A percentile compares a stretch with the other conserved stretches of the same genome.
These are phyloP conservation scores for Vachellia pachyceras DNA, from an alignment of 306 rosid genomes.

Conservation along the genomic window DNA sequence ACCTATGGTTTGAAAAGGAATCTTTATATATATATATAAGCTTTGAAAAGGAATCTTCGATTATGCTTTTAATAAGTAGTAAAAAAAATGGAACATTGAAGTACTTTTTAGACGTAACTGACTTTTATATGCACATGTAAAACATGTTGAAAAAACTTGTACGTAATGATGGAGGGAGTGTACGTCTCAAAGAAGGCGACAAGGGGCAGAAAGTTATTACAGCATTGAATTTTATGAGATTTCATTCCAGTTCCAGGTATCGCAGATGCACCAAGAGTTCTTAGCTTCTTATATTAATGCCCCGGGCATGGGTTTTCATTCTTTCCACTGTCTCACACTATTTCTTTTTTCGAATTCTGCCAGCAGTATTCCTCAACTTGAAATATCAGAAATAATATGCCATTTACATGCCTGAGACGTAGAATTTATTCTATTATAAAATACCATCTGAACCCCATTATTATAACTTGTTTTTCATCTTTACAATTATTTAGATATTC, in stretches of 20 bases:
- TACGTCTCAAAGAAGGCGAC: not conserved
- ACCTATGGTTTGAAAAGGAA: too few species aligned
- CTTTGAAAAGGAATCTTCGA: not conserved
- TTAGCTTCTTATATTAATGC: not conserved
- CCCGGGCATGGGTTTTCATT: not conserved
- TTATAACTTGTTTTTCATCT: conserved; percentile 20
- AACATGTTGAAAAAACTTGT: not conserved
- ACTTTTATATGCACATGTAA: too few species aligned
- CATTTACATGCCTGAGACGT: not conserved
- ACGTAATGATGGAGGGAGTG: not conserved
- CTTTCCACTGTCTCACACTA: not conserved
- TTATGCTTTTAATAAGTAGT: too few species aligned
- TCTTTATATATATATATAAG: too few species aligned
- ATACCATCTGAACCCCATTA: conserved; percentile 17
- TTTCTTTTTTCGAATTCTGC: too few species aligned
- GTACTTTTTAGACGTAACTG: too few species aligned
- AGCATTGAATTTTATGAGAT: not conserved
- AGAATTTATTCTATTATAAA: not conserved
- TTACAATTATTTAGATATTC: conserved; percentile 39
- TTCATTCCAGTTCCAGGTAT: not conserved
- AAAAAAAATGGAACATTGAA: not conserved
- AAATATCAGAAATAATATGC: not conserved
- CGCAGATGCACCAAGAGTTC: not conserved
- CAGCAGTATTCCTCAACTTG: too few species aligned
- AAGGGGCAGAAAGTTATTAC: not conserved